phyloP scores from a whole-genome alignment of 495 filamentous ascomycete species.

The Annulohypoxylon moriforme region DNA sequence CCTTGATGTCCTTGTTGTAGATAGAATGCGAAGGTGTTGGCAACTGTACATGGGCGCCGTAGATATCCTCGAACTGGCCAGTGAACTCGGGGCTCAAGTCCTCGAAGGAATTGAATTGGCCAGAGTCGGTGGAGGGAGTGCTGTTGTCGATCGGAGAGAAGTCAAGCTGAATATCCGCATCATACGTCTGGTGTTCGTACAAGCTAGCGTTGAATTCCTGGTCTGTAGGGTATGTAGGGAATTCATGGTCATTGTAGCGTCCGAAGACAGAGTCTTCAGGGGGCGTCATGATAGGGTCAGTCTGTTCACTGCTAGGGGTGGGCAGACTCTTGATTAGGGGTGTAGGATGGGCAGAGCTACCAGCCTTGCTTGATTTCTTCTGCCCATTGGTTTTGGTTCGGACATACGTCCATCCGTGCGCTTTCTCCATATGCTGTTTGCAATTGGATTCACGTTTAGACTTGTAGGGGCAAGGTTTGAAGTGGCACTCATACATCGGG shows the following conservation, averaged over 20 bases:
- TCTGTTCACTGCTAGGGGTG: conserved; percentile 59
- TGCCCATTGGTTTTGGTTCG: conserved; percentile 91
- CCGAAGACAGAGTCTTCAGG: conserved; percentile 54
- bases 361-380: conserved; percentile 60
- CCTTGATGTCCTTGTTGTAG: conserved; percentile 54
- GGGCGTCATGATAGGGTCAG: conserved; percentile 56
- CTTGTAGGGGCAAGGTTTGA: conserved; percentile 86
- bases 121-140: conserved; percentile 60
- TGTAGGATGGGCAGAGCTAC: conserved; percentile 62
- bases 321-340: conserved; percentile 66
- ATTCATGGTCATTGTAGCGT: conserved; percentile 51
- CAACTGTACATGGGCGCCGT: conserved; percentile 60
- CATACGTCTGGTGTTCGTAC: conserved; percentile 46
- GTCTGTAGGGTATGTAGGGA: conserved; percentile 54
- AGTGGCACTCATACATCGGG: conserved; percentile 82
- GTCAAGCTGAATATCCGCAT: conserved; percentile 60
- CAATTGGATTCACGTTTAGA: conserved; percentile 97
- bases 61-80: conserved; percentile 67
- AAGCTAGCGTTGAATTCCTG: conserved; percentile 51
- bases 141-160: conserved; percentile 61
- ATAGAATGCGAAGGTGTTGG: conserved; percentile 52
- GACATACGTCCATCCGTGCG: conserved; percentile 88
- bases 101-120: conserved; percentile 59
- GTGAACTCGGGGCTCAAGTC: conserved; percentile 58
- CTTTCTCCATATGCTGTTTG: conserved; percentile 99